These are phyloP conservation scores for Microsporum ferrugineum DNA, from an alignment of 2,329 filamentous ascomycete species.

Conservation along the genomic window DNA sequence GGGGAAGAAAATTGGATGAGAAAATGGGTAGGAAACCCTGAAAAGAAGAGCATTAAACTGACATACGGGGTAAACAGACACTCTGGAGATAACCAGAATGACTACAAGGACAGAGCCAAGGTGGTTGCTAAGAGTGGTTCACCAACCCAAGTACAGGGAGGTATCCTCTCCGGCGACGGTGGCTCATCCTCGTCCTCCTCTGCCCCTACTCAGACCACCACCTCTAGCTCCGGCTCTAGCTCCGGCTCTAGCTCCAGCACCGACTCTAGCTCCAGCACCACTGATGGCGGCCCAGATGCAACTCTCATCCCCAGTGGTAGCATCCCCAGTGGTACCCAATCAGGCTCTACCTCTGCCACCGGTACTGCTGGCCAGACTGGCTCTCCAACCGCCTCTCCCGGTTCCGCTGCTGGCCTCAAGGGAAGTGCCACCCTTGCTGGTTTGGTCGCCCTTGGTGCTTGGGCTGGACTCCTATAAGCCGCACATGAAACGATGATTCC, in stretches of 20 bases:
- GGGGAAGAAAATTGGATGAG: background rate
- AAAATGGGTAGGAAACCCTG: too few relatives aligned
- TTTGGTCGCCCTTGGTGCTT: background rate
- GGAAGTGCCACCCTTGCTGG: background rate
- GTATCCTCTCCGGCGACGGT: constrained; percentile 2
- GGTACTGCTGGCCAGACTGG: background rate
- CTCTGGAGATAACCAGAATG: constrained; percentile 5
- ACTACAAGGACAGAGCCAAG: constrained; percentile 8
- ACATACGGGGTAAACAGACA: background rate
- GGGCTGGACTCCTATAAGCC: background rate
- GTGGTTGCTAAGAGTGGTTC: background rate
- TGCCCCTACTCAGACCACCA: background rate
- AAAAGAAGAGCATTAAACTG: background rate
- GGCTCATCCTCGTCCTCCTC: constrained; percentile 2
- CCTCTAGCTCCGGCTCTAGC: background rate
- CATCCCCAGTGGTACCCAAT: background rate
- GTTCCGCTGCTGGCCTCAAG: background rate
- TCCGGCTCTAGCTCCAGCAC: background rate
- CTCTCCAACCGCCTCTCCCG: background rate
- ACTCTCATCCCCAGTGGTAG: background rate
- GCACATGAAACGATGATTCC: background rate
- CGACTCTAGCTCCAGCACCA: background rate
- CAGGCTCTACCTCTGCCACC: background rate
- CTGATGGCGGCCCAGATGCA: background rate
- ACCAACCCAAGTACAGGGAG: constrained; percentile 10